Evolutionary conservation across 305 asterid species (phyloP), one percentile per base, ranked within the genome.

Genomic region (Petunia hybrid): DNA sequence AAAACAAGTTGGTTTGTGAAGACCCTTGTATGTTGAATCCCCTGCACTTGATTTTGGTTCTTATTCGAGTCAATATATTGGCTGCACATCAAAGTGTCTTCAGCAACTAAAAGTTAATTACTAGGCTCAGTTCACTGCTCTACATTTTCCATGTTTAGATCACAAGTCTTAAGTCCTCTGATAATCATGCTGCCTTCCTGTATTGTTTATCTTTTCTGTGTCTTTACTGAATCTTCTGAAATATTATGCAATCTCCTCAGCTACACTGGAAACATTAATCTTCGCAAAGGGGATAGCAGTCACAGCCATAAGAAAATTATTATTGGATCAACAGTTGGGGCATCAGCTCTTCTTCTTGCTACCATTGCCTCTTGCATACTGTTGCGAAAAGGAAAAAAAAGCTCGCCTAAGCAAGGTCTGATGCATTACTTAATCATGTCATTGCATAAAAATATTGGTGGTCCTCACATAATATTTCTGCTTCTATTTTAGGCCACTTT

Each of bases 251-350:
- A 77, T 61, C 73, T 73, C 82, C 74, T 82, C 94, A 96, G 99
- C 87, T 96, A 88, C 81, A 86, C 98, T 0, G 97, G 95, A 39
- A 96, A 94, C 82, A 8, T 80, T 31, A 82, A 87, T 86, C 97
- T 96, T 64, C 97, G 53, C 77, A 68, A 77, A 83, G 90, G 88
- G 57, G 80, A 85, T 84, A 88, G 80, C 38, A 75, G 85, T 39
- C 89, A 87, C 59, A 87, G 61, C 82, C 94, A 78, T 55, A 88
- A 82, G 83, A 92, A 90, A 77, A 88, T 94, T 67, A 93, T 94
- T 61, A 89, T 94, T 9, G 99, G 99, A 83, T 83, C 92, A 14
- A 84, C 95, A 39, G 87, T 93, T 39, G 99, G 98, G 40, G 97
- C 94, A 79, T 90, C 89, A 14, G 90, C 86, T 87, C 87, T 96